A percentile compares a stretch with the other conserved stretches of the same genome.
phyloP scores from a whole-genome alignment of 352 stramenopile genomes.

The Plasmopara halstedii region DNA sequence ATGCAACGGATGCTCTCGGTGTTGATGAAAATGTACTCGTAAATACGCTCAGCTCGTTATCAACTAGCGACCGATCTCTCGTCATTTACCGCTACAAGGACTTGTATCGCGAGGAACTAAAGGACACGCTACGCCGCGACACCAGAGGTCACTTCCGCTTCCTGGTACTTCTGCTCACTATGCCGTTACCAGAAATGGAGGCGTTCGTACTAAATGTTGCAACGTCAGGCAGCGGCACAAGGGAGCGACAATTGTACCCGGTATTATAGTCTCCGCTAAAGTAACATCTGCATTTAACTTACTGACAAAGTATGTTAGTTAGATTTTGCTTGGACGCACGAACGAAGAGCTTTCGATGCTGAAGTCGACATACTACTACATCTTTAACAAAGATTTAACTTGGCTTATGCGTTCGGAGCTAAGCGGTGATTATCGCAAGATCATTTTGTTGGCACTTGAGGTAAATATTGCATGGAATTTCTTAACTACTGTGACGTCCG shows the following conservation, averaged over 20 bases:
- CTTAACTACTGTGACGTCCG: no score
- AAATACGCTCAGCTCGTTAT: slow-evolving; percentile 34
- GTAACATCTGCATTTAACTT: not conserved
- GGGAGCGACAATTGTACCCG: slow-evolving; percentile 61
- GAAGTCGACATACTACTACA: slow-evolving; percentile 68
- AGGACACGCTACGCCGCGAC: slow-evolving; percentile 55
- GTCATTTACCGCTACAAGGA: slow-evolving; percentile 65
- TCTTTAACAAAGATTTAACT: slow-evolving; percentile 64
- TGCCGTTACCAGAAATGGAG: slow-evolving; percentile 57
- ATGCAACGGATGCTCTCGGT: slow-evolving; percentile 59
- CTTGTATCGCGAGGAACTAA: slow-evolving; percentile 47
- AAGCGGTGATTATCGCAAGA: slow-evolving; percentile 58
- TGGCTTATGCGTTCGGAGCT: slow-evolving; percentile 58
- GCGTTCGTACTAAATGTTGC: slow-evolving; percentile 58
- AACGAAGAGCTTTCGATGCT: slow-evolving; percentile 68
- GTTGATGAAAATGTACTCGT: slow-evolving; percentile 63
- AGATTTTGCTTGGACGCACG: slow-evolving; percentile 66
- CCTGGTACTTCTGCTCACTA: slow-evolving; percentile 49
- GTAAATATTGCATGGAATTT: no score
- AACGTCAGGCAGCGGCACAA: slow-evolving; percentile 38
- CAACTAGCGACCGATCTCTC: slow-evolving; percentile 43
- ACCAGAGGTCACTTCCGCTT: slow-evolving; percentile 64
- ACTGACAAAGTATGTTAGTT: not conserved
- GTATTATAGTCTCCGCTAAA: slow-evolving; percentile 20
- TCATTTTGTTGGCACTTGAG: slow-evolving; percentile 56